Base-by-base conservation (phyloP, 1,284 basidiomycete species). In the Moesziomyces sp. region DNA sequence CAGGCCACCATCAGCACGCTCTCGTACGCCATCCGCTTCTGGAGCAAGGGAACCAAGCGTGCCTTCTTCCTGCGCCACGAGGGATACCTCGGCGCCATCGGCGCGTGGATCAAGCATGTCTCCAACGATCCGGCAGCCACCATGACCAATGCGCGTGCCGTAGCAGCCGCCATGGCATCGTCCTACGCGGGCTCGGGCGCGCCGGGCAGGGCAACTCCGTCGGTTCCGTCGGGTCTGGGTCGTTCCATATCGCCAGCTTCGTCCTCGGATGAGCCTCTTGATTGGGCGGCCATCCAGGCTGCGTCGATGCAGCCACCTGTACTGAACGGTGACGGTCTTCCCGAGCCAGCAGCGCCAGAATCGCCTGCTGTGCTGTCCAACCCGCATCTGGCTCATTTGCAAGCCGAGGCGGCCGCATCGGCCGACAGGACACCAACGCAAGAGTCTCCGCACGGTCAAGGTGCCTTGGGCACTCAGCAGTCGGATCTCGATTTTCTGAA, bases 21-120 rank as follows among this genome's bases (percentile, higher is more conserved):
- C 43, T 97, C 94, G 24, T 99, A 99, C 86, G 97, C 97, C 47
- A 99, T 99, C 85, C 91, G 97, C 40, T 99, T 99, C 87, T 99
- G 97, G 97, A 96, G 93, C 82, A 96, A 97, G 85, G 97, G 97
- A 1, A 95, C 91, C 28, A 99, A 98, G 86, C 90, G 93, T 38
- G 97, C 97, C 46, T 88, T 97, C 78, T 99, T 99, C 88, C 87
- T 99, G 59, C 90, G 97, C 68, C 97, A 99, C 83, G 97, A 99
- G 87, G 97, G 97, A 4, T 99, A 98, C 87, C 86, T 99, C 89
- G 97, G 86, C 86, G 94, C 82, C 3, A 79, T 85, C 24, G 83
- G 84, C n/a, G 81, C 81, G 9, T 84, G 82, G 82, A 78, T 84
- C 55, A 75, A 74, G 53, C 80, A 82, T 19, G 75, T 83, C 6